phyloP scores from a whole-genome alignment of 208 protist genomes.

The Trypanosoma lewisi region DNA sequence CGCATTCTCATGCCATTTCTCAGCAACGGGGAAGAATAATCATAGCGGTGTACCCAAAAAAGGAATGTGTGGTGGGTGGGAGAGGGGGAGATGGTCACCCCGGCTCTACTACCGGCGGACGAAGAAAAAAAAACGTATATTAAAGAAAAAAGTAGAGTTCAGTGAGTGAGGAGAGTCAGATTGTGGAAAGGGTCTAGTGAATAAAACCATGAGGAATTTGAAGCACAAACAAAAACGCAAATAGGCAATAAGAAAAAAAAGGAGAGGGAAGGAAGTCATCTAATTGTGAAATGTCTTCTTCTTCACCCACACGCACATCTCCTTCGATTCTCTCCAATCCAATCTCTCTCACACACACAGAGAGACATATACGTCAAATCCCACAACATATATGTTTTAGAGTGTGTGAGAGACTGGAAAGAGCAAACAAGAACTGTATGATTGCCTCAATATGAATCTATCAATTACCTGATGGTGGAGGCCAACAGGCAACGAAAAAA shows the following conservation, averaged over 20 bases:
- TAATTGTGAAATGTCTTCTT: background rate
- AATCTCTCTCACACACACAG: background rate
- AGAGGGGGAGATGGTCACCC: no score
- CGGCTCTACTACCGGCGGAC: no score
- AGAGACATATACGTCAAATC: background rate
- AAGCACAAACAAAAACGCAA: background rate
- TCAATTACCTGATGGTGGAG: background rate
- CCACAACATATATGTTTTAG: background rate
- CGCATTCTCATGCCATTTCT: background rate
- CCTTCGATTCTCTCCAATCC: background rate
- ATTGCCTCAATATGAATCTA: background rate
- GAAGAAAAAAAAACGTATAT: background rate
- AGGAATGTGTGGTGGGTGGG: background rate
- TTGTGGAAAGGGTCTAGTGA: background rate
- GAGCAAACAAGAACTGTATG: background rate
- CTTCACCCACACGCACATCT: background rate
- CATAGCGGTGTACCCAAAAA: background rate
- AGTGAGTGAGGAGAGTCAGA: no score
- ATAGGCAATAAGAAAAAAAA: background rate
- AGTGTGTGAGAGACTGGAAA: slow-evolving; percentile 3
- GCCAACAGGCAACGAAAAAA: background rate
- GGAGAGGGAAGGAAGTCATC: background rate
- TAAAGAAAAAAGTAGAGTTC: no score
- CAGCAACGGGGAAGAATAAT: no score
- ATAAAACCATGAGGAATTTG: background rate